These are phyloP conservation scores for Cryptosporidium canis DNA, from an alignment of 169 alveolate species.

Conservation along the genomic window DNA sequence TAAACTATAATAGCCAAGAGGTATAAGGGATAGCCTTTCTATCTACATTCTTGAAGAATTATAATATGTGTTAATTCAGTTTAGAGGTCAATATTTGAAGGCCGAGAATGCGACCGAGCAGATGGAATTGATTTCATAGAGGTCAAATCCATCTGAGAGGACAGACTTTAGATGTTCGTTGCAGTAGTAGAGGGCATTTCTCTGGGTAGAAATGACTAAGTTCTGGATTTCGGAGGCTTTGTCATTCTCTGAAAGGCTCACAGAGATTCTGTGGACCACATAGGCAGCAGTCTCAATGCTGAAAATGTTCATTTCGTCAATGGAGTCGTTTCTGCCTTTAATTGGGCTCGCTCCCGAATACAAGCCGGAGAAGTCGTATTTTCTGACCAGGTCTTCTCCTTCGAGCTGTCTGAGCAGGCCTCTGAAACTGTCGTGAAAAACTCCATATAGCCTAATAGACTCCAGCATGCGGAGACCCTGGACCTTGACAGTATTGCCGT, in stretches of 20 bases:
- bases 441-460: conserved; percentile 42
- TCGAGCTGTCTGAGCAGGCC: background rate
- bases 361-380: conserved; percentile 24
- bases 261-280: background rate
- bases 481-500: background rate
- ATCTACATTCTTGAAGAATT: background rate
- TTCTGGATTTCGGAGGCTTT: background rate
- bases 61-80: background rate
- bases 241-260: background rate
- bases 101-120: conserved; percentile 27
- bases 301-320: background rate
- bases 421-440: conserved; percentile 43
- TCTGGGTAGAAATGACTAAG: background rate
- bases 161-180: background rate
- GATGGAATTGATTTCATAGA: conserved; percentile 31
- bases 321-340: conserved; percentile 26
- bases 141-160: background rate
- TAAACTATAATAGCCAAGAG: background rate
- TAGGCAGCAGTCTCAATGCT: conserved; percentile 32
- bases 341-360: conserved; percentile 31
- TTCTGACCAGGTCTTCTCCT: background rate
- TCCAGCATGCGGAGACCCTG: conserved; percentile 44
- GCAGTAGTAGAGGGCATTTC: background rate
- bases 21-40: background rate
- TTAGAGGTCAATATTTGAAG: conserved; percentile 24